phyloP scores from a whole-genome alignment of 257 asterid species.

The Henckelia pumila region DNA sequence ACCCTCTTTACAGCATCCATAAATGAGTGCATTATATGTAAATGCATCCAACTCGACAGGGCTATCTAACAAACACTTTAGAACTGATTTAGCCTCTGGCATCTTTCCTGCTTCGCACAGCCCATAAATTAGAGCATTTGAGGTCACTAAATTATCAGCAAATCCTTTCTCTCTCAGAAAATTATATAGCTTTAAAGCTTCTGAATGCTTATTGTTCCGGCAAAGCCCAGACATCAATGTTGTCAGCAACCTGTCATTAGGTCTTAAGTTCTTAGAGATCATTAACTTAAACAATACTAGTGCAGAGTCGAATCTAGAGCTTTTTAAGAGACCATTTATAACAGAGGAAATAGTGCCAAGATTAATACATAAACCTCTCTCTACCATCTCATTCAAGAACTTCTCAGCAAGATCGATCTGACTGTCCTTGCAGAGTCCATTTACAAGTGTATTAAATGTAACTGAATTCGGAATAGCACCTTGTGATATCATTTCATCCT shows the following conservation, averaged over 20 bases:
- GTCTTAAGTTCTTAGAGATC: conserved; percentile 56
- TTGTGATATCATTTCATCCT: conserved; percentile 54
- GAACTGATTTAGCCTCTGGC: conserved; percentile 50
- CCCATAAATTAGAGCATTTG: conserved; percentile 76
- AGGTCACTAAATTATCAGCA: conserved; percentile 56
- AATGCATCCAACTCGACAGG: conserved; percentile 48
- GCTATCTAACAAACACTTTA: conserved; percentile 45
- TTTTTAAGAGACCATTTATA: conserved; percentile 47
- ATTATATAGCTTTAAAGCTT: conserved; percentile 62
- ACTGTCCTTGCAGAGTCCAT: conserved; percentile 60
- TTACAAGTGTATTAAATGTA: conserved; percentile 58
- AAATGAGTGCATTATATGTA: conserved; percentile 70
- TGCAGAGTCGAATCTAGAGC: conserved; percentile 50
- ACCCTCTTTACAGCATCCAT: conserved; percentile 61
- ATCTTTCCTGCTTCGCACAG: conserved; percentile 58
- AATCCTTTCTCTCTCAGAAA: conserved; percentile 52
- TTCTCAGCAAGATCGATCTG: conserved; percentile 57
- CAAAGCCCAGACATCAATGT: conserved; percentile 69
- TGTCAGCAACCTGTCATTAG: conserved; percentile 63
- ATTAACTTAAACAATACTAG: conserved; percentile 46
- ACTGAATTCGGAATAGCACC: conserved; percentile 54
- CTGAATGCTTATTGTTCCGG: conserved; percentile 54
- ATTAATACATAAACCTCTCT: conserved; percentile 44
- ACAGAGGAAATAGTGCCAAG: conserved; percentile 49
- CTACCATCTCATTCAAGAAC: conserved; percentile 55